Base-by-base conservation (phyloP, 2,329 filamentous ascomycete genomes). In the Atkinsonella hypoxylon region DNA sequence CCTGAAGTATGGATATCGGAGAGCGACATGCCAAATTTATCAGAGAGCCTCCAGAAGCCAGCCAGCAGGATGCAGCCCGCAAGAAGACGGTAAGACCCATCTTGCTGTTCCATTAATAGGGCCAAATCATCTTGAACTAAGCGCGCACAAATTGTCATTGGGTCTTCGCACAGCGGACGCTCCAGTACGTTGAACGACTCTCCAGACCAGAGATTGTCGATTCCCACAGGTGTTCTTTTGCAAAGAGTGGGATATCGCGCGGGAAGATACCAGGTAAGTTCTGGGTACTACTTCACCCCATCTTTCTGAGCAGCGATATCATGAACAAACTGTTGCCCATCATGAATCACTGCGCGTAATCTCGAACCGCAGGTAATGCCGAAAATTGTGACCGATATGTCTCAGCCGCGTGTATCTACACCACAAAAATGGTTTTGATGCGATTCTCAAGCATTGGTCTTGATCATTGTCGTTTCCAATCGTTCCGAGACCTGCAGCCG, bases 101-200 rank as follows among this genome's bases (percentile, higher is more conserved):
- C 87, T 0, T 73, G 64, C 18, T 72, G 74, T 66, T 93, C 87
- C 57, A 91, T 75, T 87, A 94, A 91, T 50, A 94, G 78, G 0
- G 87, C 87, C 0, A 94, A 68, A 62, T 94, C 88, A 61, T 94
- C 89, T 65, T 93, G 88, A 3, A 87, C 70, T 18, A 91, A 75
- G 1, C 87, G 79, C 0, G 81, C 85, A 48, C 75, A 80, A 59
- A 82, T 86, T 52, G 78, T 75, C 82, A 94, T 91, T 0, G 88
- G 87, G 59, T 93, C 86, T 67, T 91, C 87, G 1, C 69, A 64
- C 5, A 90, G 72, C 0, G 83, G 83, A 0, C 79, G 71, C 53
- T 78, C 71, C 1, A 72, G 64, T 39, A 86, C 81, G 63, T 90
- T 77, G 69, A 93, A 87, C 9, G 66, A 71, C 66, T 94, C 88